These are phyloP conservation scores for Ustilago vetiveriae DNA, from an alignment of 1,284 basidiomycete species.

Conservation along the genomic window DNA sequence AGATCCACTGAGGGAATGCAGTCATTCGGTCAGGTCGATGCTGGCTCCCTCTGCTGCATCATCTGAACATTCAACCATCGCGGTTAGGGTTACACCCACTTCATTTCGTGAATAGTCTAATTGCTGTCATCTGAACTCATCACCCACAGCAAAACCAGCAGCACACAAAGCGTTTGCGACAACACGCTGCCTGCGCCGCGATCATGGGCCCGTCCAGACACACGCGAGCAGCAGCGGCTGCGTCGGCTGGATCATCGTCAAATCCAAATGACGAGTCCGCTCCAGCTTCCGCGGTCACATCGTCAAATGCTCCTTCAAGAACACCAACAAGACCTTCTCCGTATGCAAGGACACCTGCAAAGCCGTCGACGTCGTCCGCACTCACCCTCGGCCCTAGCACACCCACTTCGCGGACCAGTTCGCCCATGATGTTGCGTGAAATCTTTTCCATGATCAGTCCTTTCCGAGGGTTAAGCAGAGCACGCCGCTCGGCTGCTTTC, in stretches of 20 bases:
- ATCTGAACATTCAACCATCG: constrained; percentile 2
- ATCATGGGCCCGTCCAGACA: constrained; percentile 41
- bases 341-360: constrained; percentile 38
- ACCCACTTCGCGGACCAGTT: constrained; percentile 34
- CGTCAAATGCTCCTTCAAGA: constrained; percentile 12
- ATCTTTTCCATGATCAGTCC: constrained; percentile 50
- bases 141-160: too few relatives aligned
- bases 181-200: not conserved
- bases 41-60: too few relatives aligned
- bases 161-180: too few relatives aligned
- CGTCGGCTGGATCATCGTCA: constrained; percentile 10
- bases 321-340: constrained; percentile 34
- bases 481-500: constrained; percentile 43
- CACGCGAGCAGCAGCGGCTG: constrained; percentile 21
- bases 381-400: constrained; percentile 25
- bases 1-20: too few relatives aligned
- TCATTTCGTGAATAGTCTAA: too few relatives aligned
- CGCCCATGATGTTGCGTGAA: constrained; percentile 46
- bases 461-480: constrained; percentile 33
- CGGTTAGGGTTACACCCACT: constrained; percentile 3
- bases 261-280: constrained; percentile 12
- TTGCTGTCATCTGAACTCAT: too few relatives aligned
- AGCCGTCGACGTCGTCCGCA: constrained; percentile 20
- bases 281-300: constrained; percentile 6
- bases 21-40: constrained; percentile 2